A percentile compares a stretch with the other conserved stretches of the same genome.
These are phyloP conservation scores for Liquidambar formosana DNA, from an alignment of 164 flowering plant genomes.

Conservation along the genomic window DNA sequence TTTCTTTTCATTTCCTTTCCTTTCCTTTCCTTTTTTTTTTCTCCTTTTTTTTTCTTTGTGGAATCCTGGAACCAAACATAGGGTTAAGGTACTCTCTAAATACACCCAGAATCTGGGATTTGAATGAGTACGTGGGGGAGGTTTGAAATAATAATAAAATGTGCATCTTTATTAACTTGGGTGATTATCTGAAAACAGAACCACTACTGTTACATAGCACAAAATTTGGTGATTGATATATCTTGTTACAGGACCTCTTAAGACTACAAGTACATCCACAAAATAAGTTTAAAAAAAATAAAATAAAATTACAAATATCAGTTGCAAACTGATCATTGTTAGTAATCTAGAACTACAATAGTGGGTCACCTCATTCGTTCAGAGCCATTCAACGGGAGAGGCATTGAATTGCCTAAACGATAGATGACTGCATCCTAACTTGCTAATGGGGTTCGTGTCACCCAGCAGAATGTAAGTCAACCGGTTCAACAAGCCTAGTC, in stretches of 20 bases:
- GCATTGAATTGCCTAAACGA: constrained; percentile 3
- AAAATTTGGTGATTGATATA: no score
- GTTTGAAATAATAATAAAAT: no score
- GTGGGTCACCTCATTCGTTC: not conserved
- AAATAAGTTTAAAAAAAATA: not conserved
- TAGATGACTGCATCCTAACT: not conserved
- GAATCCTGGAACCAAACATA: no score
- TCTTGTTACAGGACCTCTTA: not conserved
- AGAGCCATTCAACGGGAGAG: constrained; percentile 3
- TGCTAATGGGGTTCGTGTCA: constrained; percentile 18
- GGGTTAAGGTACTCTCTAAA: no score
- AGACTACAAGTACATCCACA: constrained; percentile 1
- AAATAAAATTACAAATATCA: not conserved
- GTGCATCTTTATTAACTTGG: no score
- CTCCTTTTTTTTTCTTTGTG: no score
- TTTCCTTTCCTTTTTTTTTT: no score
- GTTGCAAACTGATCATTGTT: not conserved
- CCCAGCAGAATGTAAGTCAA: constrained; percentile 37
- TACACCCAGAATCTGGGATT: no score
- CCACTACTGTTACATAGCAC: no score
- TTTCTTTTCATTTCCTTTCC: no score
- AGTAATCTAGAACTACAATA: constrained; percentile 1
- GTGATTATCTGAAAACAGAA: no score
- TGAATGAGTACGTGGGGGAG: no score
- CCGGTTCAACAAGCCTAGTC: constrained; percentile 40